Evolutionary conservation across 306 rosid genomes (phyloP).

Genomic region (Trichosanthes cucumerina): DNA sequence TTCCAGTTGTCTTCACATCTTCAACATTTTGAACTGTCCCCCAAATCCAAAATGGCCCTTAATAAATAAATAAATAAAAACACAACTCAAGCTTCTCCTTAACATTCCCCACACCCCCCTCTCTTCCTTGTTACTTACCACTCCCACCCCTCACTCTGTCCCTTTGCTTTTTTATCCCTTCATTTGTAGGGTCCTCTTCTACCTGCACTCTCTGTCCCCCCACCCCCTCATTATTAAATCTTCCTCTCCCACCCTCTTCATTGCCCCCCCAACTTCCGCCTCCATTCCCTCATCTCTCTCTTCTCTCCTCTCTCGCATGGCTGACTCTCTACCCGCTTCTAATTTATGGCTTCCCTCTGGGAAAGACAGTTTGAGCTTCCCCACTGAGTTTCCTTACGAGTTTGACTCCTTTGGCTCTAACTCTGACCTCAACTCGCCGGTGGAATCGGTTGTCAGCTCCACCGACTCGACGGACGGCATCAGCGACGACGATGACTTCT

Average conservation of each 20-base stretch:
- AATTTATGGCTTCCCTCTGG: conserved; percentile 1
- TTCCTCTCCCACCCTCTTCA: not conserved
- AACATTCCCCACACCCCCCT: not conserved
- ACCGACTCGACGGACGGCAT: not conserved
- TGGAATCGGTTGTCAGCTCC: conserved; percentile 8
- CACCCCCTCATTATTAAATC: conserved; percentile 1
- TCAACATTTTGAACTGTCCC: not conserved
- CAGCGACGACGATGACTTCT: conserved; percentile 12
- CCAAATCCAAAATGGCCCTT: not conserved
- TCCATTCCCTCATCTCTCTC: not conserved
- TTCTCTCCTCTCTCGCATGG: not conserved
- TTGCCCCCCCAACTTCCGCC: not conserved
- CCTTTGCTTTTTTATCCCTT: not conserved
- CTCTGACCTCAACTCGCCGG: conserved; percentile 11
- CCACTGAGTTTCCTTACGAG: conserved; percentile 13
- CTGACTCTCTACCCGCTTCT: not conserved
- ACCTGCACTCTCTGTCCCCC: not conserved
- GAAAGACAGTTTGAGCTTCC: not conserved
- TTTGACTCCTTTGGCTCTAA: not conserved
- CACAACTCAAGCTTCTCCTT: not conserved
- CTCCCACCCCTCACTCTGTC: not conserved
- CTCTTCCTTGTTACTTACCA: not conserved
- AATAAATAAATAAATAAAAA: too few relatives aligned
- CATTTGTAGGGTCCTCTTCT: not conserved
- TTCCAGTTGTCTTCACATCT: conserved; percentile 5